phyloP scores from a whole-genome alignment of 768 basidiomycete species.

The Naganishia vishniacii region DNA sequence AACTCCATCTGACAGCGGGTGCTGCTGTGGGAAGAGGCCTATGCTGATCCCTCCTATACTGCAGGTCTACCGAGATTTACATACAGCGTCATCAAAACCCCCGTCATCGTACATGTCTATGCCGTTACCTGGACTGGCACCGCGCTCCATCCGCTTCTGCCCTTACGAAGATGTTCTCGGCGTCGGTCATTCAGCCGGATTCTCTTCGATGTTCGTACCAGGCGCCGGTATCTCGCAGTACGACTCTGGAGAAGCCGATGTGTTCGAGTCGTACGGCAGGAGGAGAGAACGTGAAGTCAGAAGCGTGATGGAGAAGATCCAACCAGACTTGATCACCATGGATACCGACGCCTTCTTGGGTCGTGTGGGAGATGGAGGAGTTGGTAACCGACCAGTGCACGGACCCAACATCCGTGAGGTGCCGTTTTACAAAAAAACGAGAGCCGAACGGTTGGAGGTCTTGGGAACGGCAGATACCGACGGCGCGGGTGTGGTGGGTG shows the following conservation, averaged over 20 bases:
- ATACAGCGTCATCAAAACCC: constrained; percentile 48
- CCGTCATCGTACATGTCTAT: constrained; percentile 81
- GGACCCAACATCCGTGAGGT: constrained; percentile 35
- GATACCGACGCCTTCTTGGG: constrained; percentile 49
- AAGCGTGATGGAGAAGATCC: constrained; percentile 85
- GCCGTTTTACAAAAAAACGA: constrained; percentile 67
- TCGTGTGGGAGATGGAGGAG: constrained; percentile 30
- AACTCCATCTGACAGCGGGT: too few species aligned
- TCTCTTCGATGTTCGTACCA: constrained; percentile 82
- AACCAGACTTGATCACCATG: constrained; percentile 80
- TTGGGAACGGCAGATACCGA: constrained; percentile 58
- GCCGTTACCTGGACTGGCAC: constrained; percentile 70
- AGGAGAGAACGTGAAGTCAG: constrained; percentile 86
- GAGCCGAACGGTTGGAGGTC: constrained; percentile 69
- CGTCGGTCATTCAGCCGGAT: constrained; percentile 55
- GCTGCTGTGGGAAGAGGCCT: not conserved
- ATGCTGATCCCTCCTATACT: constrained; percentile 1
- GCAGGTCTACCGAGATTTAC: constrained; percentile 65
- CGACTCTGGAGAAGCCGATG: constrained; percentile 87
- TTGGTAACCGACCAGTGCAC: not conserved
- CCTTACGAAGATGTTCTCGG: constrained; percentile 52
- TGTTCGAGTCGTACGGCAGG: constrained; percentile 77
- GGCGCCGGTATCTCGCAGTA: constrained; percentile 92
- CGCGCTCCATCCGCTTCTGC: constrained; percentile 71
- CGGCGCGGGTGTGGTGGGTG: constrained; percentile 55